phyloP scores from a whole-genome alignment of 1,284 basidiomycete genomes.

The Trametes versicolor region DNA sequence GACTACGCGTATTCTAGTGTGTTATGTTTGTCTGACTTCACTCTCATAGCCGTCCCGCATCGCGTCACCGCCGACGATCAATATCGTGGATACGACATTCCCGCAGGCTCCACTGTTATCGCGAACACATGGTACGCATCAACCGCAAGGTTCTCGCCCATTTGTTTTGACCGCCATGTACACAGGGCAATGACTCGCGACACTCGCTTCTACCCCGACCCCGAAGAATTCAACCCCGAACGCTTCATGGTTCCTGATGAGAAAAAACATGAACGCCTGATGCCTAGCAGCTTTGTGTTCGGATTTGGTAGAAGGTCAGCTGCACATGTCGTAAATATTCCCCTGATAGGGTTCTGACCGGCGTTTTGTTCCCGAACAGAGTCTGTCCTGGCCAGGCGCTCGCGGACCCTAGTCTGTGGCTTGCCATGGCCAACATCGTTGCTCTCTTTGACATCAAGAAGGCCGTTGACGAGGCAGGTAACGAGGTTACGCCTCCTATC shows the following conservation, averaged over 20 bases:
- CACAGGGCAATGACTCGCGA: slow-evolving; percentile 41
- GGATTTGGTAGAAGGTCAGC: slow-evolving; percentile 18
- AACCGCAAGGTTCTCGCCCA: background rate
- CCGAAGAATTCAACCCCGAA: slow-evolving; percentile 38
- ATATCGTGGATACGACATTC: slow-evolving; percentile 56
- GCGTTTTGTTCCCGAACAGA: slow-evolving; percentile 2
- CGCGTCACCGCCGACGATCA: slow-evolving; percentile 53
- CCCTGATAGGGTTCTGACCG: background rate
- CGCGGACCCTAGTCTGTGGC: slow-evolving; percentile 16
- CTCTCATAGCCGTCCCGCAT: slow-evolving; percentile 24
- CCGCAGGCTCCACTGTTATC: slow-evolving; percentile 54
- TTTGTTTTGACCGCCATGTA: background rate
- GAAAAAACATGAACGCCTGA: background rate
- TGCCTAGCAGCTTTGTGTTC: slow-evolving; percentile 13
- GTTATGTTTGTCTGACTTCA: background rate
- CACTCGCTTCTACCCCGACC: slow-evolving; percentile 33
- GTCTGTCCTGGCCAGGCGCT: slow-evolving; percentile 21
- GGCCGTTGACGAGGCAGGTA: slow-evolving; percentile 1
- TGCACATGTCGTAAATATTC: background rate
- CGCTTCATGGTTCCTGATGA: slow-evolving; percentile 31
- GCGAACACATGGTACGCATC: slow-evolving; percentile 55
- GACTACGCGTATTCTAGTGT: no score
- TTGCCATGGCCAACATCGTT: slow-evolving; percentile 14
- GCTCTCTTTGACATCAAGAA: slow-evolving; percentile 18
- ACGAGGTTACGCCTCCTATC: slow-evolving; percentile 30